phyloP scores from a whole-genome alignment of 2,329 filamentous ascomycete genomes.

The Microdochium bolleyi region DNA sequence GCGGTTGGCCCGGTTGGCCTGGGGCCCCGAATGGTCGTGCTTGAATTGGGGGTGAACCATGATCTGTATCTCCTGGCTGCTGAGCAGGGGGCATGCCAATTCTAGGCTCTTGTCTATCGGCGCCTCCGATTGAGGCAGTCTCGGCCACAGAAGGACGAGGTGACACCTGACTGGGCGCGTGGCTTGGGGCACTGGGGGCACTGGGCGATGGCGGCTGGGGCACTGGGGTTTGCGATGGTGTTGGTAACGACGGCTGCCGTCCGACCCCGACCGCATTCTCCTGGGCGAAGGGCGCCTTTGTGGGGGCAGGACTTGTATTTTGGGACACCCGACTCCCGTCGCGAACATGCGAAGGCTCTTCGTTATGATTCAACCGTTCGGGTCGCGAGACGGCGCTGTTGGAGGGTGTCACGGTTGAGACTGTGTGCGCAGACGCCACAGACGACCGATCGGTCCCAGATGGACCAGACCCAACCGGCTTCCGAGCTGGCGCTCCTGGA shows the following conservation, averaged over 20 bases:
- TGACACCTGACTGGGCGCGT: conserved; percentile 9
- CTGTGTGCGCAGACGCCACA: conserved; percentile 7
- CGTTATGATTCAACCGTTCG: not conserved
- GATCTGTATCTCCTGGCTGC: not conserved
- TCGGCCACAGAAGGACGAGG: not conserved
- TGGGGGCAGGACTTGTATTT: not conserved
- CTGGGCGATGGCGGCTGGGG: conserved; percentile 2
- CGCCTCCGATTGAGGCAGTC: not conserved
- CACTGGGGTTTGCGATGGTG: conserved; percentile 13
- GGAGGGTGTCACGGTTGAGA: not conserved
- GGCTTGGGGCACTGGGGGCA: conserved; percentile 3
- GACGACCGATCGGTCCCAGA: conserved; percentile 10
- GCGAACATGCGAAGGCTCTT: not conserved
- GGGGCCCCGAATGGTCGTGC: not conserved
- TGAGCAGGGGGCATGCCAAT: not conserved
- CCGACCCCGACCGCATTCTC: not conserved
- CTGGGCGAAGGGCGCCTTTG: not conserved
- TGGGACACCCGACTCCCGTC: not conserved
- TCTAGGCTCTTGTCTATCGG: not conserved
- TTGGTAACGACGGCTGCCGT: conserved; percentile 16
- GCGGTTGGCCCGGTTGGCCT: not conserved
- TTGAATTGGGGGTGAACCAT: conserved; percentile 4
- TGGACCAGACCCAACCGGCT: conserved; percentile 19
- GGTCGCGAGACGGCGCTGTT: not conserved
- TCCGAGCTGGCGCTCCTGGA: conserved; percentile 15